Evolutionary conservation across 2,329 filamentous ascomycete genomes (phyloP).

Genomic region (Arthrobotrys entomopaga): DNA sequence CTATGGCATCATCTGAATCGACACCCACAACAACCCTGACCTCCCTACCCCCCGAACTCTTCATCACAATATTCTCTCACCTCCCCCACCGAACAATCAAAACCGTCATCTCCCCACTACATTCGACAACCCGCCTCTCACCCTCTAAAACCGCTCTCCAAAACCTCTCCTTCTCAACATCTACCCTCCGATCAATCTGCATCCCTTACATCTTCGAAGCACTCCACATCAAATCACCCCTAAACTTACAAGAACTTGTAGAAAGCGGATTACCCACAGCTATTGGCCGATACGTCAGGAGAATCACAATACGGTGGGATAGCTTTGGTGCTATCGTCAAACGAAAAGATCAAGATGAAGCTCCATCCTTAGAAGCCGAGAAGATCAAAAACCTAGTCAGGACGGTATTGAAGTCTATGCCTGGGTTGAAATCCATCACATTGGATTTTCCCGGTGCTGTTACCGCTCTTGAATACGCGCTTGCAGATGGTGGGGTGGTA

Average conservation of each 20-base stretch:
- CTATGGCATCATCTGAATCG: too few relatives aligned
- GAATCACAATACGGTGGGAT: constrained; percentile 32
- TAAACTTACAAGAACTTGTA: constrained; percentile 8
- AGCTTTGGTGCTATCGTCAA: constrained; percentile 19
- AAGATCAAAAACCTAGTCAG: neutral
- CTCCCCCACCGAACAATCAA: constrained; percentile 29
- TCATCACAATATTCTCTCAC: constrained; percentile 36
- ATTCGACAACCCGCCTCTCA: constrained; percentile 5
- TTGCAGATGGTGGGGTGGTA: neutral
- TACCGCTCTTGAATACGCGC: constrained; percentile 9
- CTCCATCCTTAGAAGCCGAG: neutral
- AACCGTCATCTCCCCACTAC: constrained; percentile 24
- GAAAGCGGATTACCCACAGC: constrained; percentile 3
- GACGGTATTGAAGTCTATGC: constrained; percentile 12
- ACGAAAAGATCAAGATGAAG: neutral
- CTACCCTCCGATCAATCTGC: constrained; percentile 10
- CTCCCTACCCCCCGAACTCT: constrained; percentile 37
- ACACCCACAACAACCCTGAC: neutral
- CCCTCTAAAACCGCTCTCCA: constrained; percentile 36
- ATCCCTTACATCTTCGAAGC: constrained; percentile 40
- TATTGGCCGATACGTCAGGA: constrained; percentile 15
- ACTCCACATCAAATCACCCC: constrained; percentile 14
- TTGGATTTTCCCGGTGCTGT: constrained; percentile 40
- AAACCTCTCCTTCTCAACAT: constrained; percentile 22
- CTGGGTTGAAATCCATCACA: constrained; percentile 9